These are phyloP conservation scores for Talaromyces piceae DNA, from an alignment of 2,329 filamentous ascomycete genomes.

Conservation along the genomic window DNA sequence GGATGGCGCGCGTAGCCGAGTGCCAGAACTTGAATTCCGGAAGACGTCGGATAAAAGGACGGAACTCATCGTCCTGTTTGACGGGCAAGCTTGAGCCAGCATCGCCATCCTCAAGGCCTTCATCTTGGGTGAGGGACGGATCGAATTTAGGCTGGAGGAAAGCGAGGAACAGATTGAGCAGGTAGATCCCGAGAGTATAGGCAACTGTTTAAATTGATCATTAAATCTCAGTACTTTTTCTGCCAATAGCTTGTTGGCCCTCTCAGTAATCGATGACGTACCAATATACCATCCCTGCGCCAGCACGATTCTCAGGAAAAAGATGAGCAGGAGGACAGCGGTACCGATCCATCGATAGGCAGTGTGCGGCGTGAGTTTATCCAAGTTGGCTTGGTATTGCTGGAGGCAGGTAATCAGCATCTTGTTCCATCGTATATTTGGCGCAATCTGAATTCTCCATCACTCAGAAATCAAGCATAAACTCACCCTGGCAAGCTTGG, in stretches of 20 bases:
- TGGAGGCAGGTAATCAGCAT: constrained; percentile 34
- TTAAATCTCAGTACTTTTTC: neutral
- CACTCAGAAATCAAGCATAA: neutral
- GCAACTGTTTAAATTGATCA: constrained; percentile 55
- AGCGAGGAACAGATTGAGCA: constrained; percentile 96
- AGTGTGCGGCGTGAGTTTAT: constrained; percentile 84
- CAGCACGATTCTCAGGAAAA: constrained; percentile 81
- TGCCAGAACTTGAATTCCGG: constrained; percentile 99
- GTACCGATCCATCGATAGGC: constrained; percentile 87
- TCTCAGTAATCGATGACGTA: constrained; percentile 38
- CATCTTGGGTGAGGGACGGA: constrained; percentile 88
- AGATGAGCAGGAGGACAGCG: constrained; percentile 64
- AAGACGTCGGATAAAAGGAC: constrained; percentile 88
- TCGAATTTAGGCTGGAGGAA: constrained; percentile 99
- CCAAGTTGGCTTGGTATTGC: constrained; percentile 91
- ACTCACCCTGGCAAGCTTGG: constrained; percentile 37
- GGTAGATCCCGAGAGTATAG: constrained; percentile 96
- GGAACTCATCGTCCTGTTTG: constrained; percentile 95
- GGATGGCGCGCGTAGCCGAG: constrained; percentile 78
- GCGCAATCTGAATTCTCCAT: no score
- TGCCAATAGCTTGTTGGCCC: neutral
- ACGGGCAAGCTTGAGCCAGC: constrained; percentile 65
- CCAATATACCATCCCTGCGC: constrained; percentile 99
- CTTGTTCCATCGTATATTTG: neutral
- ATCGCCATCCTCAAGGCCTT: constrained; percentile 90